Evolutionary conservation across 2,329 filamentous ascomycete species (phyloP), one percentile per base, ranked within the genome.

Genomic region (Pseudovirgaria hyperparasitica): DNA sequence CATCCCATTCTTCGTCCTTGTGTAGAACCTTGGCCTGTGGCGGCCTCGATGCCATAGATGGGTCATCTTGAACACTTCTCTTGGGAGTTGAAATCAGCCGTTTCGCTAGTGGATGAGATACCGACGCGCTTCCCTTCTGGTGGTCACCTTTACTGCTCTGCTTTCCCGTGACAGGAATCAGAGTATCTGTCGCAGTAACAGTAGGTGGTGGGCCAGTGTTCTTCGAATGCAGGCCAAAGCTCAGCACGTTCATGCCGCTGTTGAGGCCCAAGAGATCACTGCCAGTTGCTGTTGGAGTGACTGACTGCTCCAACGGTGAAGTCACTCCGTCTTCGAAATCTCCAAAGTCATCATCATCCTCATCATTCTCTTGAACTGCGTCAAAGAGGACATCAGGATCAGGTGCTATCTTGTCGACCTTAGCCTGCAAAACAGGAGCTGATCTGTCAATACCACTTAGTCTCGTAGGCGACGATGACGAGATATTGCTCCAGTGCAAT

Each of bases 1-100:
- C 57, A 26, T 62, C 60, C 61, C 62, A 65, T 5, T 60, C 55
- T 19, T 52, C 45, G 9, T 42, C 30, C 13, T 39, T 29, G 11
- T 29, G 16, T 20, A 27, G 22, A 11, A 19, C 12, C 14, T 23
- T 26, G 6, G 27, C 10, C 14, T 34, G 13, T 15, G 32, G 19
- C 10, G 36, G 20, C 8, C 23, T 13, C 5, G 32, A 12, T 13
- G 27, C 16, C 10, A 9, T 16, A 22, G 19, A n/a, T 25, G 10
- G 22, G 12, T 28, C 32, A 43, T 2, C 33, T 35, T 7, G 33
- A 22, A 11, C 23, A 21, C 4, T 22, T 27, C 10, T 9, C 18
- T 7, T 28, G 15, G 12, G 9, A 9, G 8, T 6, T 7, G 24
- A 9, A 7, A 8, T 12, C 27, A 36, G 19, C 30, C 39, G 15